A percentile compares a stretch with the other conserved stretches of the same genome.
phyloP scores from a whole-genome alignment of 805 yeast genomes.

The Wickerhamomyces kurtzmanii region DNA sequence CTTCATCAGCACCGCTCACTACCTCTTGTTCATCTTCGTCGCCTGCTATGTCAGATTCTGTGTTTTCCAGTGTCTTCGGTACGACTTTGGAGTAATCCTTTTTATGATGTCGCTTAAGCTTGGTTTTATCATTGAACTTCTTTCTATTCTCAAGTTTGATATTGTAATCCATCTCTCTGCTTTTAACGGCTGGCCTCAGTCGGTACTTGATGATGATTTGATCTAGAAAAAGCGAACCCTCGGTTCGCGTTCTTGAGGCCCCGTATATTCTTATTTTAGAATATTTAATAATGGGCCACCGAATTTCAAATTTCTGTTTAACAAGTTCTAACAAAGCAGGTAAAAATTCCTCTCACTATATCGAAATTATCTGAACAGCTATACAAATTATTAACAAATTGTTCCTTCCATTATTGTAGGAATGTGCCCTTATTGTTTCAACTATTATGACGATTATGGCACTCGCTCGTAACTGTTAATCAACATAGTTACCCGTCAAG shows the following conservation, averaged over 20 bases:
- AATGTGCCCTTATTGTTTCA: no score
- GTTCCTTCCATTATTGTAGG: no score
- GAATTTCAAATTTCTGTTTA: not conserved
- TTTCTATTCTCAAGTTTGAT: constrained; percentile 29
- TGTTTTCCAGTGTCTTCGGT: constrained; percentile 9
- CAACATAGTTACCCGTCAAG: no score
- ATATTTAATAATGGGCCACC: not conserved
- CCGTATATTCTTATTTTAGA: not conserved
- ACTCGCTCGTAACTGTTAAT: no score
- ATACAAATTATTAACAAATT: no score
- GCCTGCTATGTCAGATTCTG: constrained; percentile 14
- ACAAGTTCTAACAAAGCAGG: no score
- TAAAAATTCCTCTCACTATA: not conserved
- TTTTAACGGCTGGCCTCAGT: no score
- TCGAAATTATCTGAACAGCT: no score
- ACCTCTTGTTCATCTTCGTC: constrained; percentile 8
- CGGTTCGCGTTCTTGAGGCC: not conserved
- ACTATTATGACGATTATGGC: no score
- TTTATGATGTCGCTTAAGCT: constrained; percentile 27
- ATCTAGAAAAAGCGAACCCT: not conserved
- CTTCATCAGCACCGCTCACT: constrained; percentile 8
- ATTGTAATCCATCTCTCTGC: constrained; percentile 15
- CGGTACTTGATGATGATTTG: not conserved
- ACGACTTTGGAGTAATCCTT: constrained; percentile 24
- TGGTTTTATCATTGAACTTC: constrained; percentile 29